Evolutionary conservation across 768 basidiomycete species (phyloP), one percentile per base, ranked within the genome.

Genomic region (Tricholoma bakamatsutake): DNA sequence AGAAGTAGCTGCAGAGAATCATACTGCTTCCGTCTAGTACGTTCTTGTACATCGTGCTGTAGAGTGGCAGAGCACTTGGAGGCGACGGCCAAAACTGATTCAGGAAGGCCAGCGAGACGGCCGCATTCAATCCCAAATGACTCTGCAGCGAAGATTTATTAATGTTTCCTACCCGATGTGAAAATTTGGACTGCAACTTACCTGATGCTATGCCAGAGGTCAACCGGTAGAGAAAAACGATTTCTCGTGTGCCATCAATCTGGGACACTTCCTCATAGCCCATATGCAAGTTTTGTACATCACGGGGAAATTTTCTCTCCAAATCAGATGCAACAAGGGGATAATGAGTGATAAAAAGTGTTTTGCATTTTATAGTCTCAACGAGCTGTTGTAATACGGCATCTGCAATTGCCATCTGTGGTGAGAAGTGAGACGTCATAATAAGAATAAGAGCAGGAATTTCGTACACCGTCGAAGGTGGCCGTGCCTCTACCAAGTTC

Each of bases 71-170:
- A 82, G 33, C 76, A 74, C 54, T 74, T 66, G 1, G 78, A 67
- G 13, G 95, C 95, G 6, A 76, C 67, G 5, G 71, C 68, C 3
- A 98, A 75, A 7, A 98, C 77, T 1, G 68, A 58, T 60, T 88
- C 85, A 0, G 92, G 88, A 33, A 98, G 67, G 8, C 87, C 88
- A 0, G 96, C 96, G 24, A 98, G 79, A 43, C 92, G 81, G 7
- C 86, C 93, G 67, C 93, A 96, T 74, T 96, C 94, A 8, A 97
- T 85, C 10, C 94, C 94, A 66, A 94, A 98, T 0, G 91, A 93
- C 64, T 87, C 87, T 76, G 53, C 10, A 28, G 46, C n/a, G 17
- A 48, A 46, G 21, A 47, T 28, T 28, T 42, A 35, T 42, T 21
- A 17, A 52, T 18, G 30, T 37, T 34, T n/a, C 37, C 55, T 31